These are phyloP conservation scores for Gryganskiella cystojenkinii DNA, from an alignment of 192 early-diverging fungal species.

Conservation along the genomic window DNA sequence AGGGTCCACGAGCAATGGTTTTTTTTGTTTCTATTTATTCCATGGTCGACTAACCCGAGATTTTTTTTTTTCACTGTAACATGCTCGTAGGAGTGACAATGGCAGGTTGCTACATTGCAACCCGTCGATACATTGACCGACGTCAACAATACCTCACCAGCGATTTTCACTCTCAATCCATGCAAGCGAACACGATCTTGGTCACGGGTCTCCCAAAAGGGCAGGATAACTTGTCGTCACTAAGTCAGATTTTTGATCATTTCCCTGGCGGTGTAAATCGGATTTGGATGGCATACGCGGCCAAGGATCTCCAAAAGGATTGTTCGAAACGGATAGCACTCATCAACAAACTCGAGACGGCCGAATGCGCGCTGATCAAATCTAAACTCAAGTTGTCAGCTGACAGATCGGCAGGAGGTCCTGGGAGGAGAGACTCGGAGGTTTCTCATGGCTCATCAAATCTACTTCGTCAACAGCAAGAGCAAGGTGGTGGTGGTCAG, in stretches of 20 bases:
- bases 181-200: conserved; percentile 69
- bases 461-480: conserved; percentile 5
- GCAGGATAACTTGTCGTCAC: conserved; percentile 52
- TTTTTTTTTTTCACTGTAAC: background rate
- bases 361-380: conserved; percentile 57
- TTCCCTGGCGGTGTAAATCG: conserved; percentile 75
- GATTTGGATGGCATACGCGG: conserved; percentile 64
- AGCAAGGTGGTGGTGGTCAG: background rate
- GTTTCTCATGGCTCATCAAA: background rate
- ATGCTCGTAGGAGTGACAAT: conserved; percentile 46
- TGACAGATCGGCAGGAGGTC: conserved; percentile 11
- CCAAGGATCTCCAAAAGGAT: conserved; percentile 56
- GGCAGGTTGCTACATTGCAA: conserved; percentile 61
- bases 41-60: background rate
- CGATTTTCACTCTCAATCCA: conserved; percentile 47
- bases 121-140: conserved; percentile 65
- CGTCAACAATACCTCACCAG: conserved; percentile 71
- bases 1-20: background rate
- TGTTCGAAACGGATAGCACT: conserved; percentile 60
- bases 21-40: background rate
- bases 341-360: conserved; percentile 58
- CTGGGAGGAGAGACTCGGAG: background rate
- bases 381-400: too few relatives aligned
- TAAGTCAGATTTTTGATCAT: conserved; percentile 59
- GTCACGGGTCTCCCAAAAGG: conserved; percentile 71